These are phyloP conservation scores for Marasmius oreades DNA, from an alignment of 1,284 basidiomycete species.

Conservation along the genomic window DNA sequence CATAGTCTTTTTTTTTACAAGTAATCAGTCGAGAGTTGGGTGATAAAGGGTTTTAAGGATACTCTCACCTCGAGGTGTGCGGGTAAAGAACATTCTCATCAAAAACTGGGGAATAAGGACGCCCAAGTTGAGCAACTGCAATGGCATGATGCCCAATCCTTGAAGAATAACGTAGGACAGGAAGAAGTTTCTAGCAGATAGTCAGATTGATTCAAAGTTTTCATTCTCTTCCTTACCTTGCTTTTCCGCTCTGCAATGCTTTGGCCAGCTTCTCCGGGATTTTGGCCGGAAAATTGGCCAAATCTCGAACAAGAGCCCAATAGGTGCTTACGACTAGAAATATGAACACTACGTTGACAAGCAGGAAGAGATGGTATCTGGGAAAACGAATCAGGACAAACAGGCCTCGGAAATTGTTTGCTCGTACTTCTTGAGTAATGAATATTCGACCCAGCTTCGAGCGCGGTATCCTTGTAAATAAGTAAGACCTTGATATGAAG, in stretches of 20 bases:
- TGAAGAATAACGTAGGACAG: constrained; percentile 94
- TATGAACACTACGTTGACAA: constrained; percentile 94
- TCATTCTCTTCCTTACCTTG: constrained; percentile 40
- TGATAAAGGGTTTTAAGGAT: not conserved
- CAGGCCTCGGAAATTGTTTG: constrained; percentile 1
- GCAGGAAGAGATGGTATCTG: constrained; percentile 92
- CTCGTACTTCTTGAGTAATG: constrained; percentile 84
- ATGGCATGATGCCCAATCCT: constrained; percentile 90
- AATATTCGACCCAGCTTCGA: constrained; percentile 91
- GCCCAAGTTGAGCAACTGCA: constrained; percentile 89
- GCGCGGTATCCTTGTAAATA: constrained; percentile 89
- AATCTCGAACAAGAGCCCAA: constrained; percentile 83
- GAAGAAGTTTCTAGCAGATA: constrained; percentile 76
- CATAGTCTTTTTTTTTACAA: constrained; percentile 75
- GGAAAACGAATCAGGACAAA: not conserved
- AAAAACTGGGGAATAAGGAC: constrained; percentile 76
- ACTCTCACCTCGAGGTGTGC: constrained; percentile 78
- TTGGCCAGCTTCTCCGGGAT: constrained; percentile 87
- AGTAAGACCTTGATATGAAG: constrained; percentile 57
- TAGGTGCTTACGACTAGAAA: constrained; percentile 91
- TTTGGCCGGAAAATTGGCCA: constrained; percentile 84
- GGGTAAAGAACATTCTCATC: constrained; percentile 69
- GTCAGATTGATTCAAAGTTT: too few relatives aligned
- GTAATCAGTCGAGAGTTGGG: constrained; percentile 3
- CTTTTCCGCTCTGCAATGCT: constrained; percentile 71